Percentiles rank a stretch among this genome's conserved stretches.
Evolutionary conservation across 2,329 filamentous ascomycete genomes (phyloP).

Genomic region (Cryphonectria radicalis): DNA sequence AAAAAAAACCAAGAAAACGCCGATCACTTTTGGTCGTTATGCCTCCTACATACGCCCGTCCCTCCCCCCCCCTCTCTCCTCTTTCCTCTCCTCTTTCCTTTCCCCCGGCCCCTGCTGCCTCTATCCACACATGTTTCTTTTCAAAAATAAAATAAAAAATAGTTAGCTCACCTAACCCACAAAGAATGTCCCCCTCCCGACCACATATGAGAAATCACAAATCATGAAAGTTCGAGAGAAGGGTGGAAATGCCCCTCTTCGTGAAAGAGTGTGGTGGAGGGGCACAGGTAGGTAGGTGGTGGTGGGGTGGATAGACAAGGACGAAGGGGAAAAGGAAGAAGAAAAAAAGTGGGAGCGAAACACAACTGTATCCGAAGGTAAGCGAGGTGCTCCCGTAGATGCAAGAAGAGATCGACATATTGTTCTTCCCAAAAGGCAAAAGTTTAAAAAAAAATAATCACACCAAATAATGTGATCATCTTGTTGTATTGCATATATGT

Average conservation of each 20-base stretch:
- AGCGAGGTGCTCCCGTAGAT: neutral
- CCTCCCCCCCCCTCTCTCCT: no score
- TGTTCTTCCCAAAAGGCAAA: neutral
- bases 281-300: neutral
- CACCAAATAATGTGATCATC: no score
- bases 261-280: neutral
- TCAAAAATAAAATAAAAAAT: no score
- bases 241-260: no score
- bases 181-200: neutral
- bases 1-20: no score
- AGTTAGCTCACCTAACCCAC: neutral
- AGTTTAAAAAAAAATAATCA: no score
- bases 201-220: neutral
- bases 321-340: neutral
- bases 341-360: neutral
- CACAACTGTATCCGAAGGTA: neutral
- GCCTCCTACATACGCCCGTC: no score
- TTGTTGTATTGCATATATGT: no score
- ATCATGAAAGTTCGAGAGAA: neutral
- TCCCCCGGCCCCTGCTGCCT: neutral
- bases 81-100: no score
- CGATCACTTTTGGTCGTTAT: neutral
- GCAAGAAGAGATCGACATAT: neutral
- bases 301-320: neutral
- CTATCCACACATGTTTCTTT: neutral